These are phyloP conservation scores for Stachybotrys chlorohalonatus DNA, from an alignment of 2,329 filamentous ascomycete genomes.

Conservation along the genomic window DNA sequence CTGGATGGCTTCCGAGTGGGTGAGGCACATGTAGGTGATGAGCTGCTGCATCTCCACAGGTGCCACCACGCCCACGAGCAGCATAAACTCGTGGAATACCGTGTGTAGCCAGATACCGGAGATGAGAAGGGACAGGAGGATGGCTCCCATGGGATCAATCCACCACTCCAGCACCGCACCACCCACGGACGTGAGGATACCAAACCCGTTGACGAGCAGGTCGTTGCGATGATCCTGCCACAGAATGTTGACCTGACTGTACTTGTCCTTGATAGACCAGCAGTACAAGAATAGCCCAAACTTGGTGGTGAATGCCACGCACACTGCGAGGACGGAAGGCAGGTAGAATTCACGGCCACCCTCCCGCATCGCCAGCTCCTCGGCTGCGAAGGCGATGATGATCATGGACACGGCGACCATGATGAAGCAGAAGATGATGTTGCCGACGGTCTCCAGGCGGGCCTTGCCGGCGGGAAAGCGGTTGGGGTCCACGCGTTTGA, in stretches of 20 bases:
- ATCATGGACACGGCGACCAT: constrained; percentile 91
- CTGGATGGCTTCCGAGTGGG: constrained; percentile 70
- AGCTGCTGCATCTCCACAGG: constrained; percentile 81
- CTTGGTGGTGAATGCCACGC: constrained; percentile 78
- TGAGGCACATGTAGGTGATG: constrained; percentile 87
- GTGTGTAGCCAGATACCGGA: constrained; percentile 74
- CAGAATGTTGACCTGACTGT: constrained; percentile 83
- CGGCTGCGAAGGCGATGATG: constrained; percentile 78
- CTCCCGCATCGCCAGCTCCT: constrained; percentile 52
- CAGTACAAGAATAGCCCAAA: constrained; percentile 81
- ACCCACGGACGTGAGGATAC: constrained; percentile 83
- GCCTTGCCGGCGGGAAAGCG: constrained; percentile 90
- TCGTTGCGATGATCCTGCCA: constrained; percentile 98
- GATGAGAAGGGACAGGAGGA: constrained; percentile 72
- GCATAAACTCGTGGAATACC: constrained; percentile 79
- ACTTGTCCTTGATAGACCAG: constrained; percentile 81
- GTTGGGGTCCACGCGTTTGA: constrained; percentile 74
- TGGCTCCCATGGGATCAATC: constrained; percentile 88
- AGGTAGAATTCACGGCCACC: constrained; percentile 62
- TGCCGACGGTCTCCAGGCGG: constrained; percentile 88
- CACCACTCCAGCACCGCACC: constrained; percentile 86
- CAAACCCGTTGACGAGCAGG: constrained; percentile 90
- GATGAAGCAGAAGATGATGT: constrained; percentile 92
- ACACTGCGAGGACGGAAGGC: constrained; percentile 77
- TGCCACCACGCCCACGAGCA: constrained; percentile 83